phyloP scores from a whole-genome alignment of 257 asterid genomes.

The Solanum ossicruentum region DNA sequence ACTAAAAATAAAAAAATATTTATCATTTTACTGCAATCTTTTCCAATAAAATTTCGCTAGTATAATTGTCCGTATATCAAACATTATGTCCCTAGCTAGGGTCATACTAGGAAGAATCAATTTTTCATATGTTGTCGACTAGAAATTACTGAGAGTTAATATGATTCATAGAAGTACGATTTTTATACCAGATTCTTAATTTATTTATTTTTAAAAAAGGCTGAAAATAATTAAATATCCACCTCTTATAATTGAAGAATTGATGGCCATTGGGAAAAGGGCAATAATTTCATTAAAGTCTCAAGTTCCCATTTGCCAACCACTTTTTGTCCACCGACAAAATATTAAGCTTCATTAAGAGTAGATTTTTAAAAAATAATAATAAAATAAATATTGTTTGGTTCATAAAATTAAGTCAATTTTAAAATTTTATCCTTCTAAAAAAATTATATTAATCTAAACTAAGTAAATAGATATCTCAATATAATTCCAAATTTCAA shows the following conservation, averaged over 20 bases:
- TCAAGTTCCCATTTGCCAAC: not conserved
- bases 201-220: not conserved
- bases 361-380: too few relatives aligned
- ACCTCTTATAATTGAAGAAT: not conserved
- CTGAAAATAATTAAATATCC: too few relatives aligned
- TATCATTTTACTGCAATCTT: not conserved
- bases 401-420: not conserved
- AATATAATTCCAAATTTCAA: too few relatives aligned
- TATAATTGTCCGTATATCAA: not conserved
- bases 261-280: not conserved
- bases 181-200: not conserved
- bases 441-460: too few relatives aligned
- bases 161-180: not conserved
- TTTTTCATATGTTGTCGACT: not conserved
- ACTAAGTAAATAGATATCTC: too few relatives aligned
- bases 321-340: not conserved
- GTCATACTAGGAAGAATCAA: not conserved
- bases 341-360: not conserved
- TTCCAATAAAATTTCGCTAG: rapidly evolving
- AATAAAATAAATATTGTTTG: not conserved
- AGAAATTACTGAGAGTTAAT: not conserved
- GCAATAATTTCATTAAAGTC: not conserved
- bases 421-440: not conserved
- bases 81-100: not conserved
- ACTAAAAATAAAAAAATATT: not conserved